Evolutionary conservation across 2,329 filamentous ascomycete genomes (phyloP).

Genomic region (Cordyceps cateniannulata): DNA sequence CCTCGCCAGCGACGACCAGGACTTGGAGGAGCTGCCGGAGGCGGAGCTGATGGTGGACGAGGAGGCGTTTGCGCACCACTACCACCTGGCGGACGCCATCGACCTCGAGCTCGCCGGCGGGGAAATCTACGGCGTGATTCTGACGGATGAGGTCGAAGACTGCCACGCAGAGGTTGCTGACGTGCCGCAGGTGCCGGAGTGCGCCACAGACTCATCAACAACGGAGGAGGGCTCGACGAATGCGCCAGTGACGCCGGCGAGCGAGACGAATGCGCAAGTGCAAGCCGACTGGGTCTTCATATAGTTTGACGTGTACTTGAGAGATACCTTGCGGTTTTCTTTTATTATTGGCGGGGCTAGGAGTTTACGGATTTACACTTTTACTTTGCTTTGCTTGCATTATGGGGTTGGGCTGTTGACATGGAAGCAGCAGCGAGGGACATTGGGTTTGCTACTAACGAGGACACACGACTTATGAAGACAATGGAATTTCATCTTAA

Average conservation of each 20-base stretch:
- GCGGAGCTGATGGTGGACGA: conserved; percentile 25
- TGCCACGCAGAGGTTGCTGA: background rate
- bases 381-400: background rate
- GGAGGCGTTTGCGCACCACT: conserved; percentile 21
- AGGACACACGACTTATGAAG: background rate
- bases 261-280: background rate
- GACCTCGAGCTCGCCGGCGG: conserved; percentile 23
- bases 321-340: background rate
- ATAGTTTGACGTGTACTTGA: background rate
- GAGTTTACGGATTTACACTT: background rate
- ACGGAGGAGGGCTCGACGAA: background rate
- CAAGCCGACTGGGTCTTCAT: background rate
- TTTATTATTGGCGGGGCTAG: too few relatives aligned
- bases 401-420: background rate
- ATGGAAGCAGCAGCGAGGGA: background rate
- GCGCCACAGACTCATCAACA: background rate
- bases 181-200: background rate
- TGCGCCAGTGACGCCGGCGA: background rate
- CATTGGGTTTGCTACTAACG: background rate
- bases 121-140: conserved; percentile 16
- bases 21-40: conserved; percentile 21
- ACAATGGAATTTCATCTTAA: background rate
- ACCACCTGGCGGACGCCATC: conserved; percentile 17
- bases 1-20: conserved; percentile 21
- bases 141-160: background rate